These are phyloP conservation scores for Bauhinia variegata DNA, from an alignment of 306 rosid genomes.

Conservation along the genomic window DNA sequence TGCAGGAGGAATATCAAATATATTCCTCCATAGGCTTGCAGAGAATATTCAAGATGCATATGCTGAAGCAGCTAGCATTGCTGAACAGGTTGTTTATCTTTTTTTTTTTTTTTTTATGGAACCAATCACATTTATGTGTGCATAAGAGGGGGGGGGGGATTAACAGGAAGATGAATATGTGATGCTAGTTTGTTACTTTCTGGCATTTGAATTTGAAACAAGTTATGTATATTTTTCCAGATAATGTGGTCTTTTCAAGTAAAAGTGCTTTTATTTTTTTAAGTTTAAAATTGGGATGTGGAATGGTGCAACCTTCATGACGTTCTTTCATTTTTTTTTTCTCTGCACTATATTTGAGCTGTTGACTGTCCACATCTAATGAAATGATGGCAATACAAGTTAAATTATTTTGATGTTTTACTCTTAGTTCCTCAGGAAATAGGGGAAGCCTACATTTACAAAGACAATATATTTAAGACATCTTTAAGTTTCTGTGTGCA, in stretches of 20 bases:
- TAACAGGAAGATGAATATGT: too few relatives aligned
- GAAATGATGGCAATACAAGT: background rate
- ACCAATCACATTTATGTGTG: background rate
- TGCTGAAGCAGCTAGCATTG: constrained; percentile 99
- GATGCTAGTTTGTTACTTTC: too few relatives aligned
- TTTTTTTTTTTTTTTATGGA: constrained; percentile 23
- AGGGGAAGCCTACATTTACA: background rate
- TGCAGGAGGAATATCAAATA: constrained; percentile 98
- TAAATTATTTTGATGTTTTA: background rate
- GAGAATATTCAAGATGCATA: constrained; percentile 99
- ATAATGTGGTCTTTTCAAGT: background rate
- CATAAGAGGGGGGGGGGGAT: too few relatives aligned
- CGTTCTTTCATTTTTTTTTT: constrained; percentile 10
- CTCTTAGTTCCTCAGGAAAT: background rate
- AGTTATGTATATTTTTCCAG: background rate
- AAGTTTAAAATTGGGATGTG: background rate
- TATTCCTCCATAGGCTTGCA: constrained; percentile 98
- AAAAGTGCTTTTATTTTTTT: too few relatives aligned
- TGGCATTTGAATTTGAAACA: too few relatives aligned
- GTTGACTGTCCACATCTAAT: background rate
- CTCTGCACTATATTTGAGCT: background rate
- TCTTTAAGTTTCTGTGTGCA: too few relatives aligned
- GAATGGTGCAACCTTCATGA: background rate
- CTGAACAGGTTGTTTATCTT: constrained; percentile 85
- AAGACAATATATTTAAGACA: too few relatives aligned